phyloP scores from a whole-genome alignment of 2,329 filamentous ascomycete species.

The Colletotrichum lupini region DNA sequence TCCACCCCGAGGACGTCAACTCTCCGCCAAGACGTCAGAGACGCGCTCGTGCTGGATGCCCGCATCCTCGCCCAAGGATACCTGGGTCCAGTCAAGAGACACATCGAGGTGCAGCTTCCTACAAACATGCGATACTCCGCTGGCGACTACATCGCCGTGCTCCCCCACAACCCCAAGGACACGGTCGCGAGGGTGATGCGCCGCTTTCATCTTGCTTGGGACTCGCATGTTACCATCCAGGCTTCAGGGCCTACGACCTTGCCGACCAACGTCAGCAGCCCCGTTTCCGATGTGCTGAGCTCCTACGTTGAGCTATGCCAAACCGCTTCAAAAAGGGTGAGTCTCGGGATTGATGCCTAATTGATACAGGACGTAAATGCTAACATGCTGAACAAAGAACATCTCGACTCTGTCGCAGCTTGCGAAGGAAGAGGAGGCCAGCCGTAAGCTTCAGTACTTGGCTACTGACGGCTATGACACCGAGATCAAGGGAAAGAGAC shows the following conservation, averaged over 20 bases:
- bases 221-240: constrained; percentile 72
- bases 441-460: constrained; percentile 48
- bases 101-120: constrained; percentile 76
- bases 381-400: constrained; percentile 52
- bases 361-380: rapidly evolving
- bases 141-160: constrained; percentile 81
- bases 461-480: constrained; percentile 49
- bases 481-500: constrained; percentile 57
- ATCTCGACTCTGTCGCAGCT: constrained; percentile 38
- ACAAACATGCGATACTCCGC: constrained; percentile 73
- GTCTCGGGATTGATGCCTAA: constrained; percentile 16
- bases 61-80: constrained; percentile 57
- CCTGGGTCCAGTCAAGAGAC: constrained; percentile 67
- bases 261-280: constrained; percentile 67
- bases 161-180: constrained; percentile 75
- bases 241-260: constrained; percentile 62
- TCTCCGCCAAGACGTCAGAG: constrained; percentile 69
- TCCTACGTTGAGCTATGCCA: constrained; percentile 80
- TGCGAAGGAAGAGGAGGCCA: constrained; percentile 46
- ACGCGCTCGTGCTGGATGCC: constrained; percentile 67
- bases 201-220: constrained; percentile 75
- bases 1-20: constrained; percentile 65
- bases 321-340: constrained; percentile 75
- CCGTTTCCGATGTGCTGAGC: constrained; percentile 72
- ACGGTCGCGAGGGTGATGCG: constrained; percentile 73